Evolutionary conservation across 2,329 filamentous ascomycete species (phyloP), one percentile per base, ranked within the genome.

Genomic region (Cercospora citrullina): DNA sequence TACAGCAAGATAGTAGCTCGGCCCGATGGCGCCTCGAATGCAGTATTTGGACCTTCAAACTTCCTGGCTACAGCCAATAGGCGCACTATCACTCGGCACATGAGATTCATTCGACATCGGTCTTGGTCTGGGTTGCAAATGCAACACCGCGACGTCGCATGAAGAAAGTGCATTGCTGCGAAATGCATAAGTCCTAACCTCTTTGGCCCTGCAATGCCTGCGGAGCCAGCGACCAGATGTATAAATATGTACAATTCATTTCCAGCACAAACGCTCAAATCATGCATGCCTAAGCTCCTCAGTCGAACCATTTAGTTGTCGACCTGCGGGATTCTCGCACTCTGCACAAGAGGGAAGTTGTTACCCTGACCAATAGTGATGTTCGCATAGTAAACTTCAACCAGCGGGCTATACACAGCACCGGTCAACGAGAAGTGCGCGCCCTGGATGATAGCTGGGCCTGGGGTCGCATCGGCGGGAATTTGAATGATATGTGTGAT

Each of bases 401-500:
- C 45, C 14, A 33, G 58, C 18, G 67, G 66, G 14, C 23, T 65
- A 36, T 39, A 31, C 8, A 53, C 55, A 5, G 59, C 69, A 9
- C 72, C 72, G 53, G 61, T 67, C 30, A 74, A 39, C 45, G 65
- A 66, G 26, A 73, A 72, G 33, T 70, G 60, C 33, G 69, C 71
- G 5, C 66, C 72, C 12, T 69, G 65, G 14, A 73, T 45, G 4
- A 65, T 59, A 9, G 62, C 62, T 1, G 69, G 65, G 23, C 69
- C 64, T 0, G 42, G 58, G 14, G 61, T 58, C 14, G 55, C 62
- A 10, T 48, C 67, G 1, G 70, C 66, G 2, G 72, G 72, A 12
- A 74, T 68, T 23, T 69, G 64, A 3, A 73, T 66, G 31, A 69
- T 69, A 26, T 71, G 70, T 8, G 71, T 74, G 36, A 74, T 72